A percentile compares a stretch with the other conserved stretches of the same genome.
Conservation (phyloP, 768 basidiomycete species). For the Lactarius trivialis region DNA sequence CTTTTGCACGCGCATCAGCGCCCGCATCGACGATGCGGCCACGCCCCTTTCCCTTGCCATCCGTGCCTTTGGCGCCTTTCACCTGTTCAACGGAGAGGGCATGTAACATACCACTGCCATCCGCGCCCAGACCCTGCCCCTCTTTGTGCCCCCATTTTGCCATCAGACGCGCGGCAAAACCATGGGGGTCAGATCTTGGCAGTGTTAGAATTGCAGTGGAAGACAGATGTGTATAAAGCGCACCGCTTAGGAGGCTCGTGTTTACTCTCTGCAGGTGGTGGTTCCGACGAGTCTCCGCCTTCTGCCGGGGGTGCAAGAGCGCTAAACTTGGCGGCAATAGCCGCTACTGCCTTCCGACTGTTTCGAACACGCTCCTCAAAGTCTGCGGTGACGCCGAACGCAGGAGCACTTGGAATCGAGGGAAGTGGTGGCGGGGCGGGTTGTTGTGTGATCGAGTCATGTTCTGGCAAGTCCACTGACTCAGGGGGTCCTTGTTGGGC, state of each 20-base stretch:
- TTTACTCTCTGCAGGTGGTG: conserved; percentile 31
- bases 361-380: conserved; percentile 55
- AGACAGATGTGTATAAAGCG: conserved; percentile 16
- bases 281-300: conserved; percentile 27
- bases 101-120: conserved; percentile 81
- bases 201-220: not conserved
- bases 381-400: conserved; percentile 24
- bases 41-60: conserved; percentile 46
- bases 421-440: conserved; percentile 50
- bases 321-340: conserved; percentile 69
- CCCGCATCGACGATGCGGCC: conserved; percentile 89
- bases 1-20: conserved; percentile 69
- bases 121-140: conserved; percentile 84
- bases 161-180: conserved; percentile 84
- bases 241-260: conserved; percentile 26
- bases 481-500: not conserved
- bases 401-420: conserved; percentile 35
- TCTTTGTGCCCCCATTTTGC: conserved; percentile 95
- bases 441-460: conserved; percentile 65
- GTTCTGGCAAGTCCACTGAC: conserved; percentile 52
- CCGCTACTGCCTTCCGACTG: conserved; percentile 62
- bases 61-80: conserved; percentile 35
- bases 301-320: conserved; percentile 41
- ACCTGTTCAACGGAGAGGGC: conserved; percentile 77
- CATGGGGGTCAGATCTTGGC: conserved; percentile 52